Evolutionary conservation across 164 flowering plant species (phyloP), one percentile per base, ranked within the genome.

Genomic region (Aristolochia fimbriata): DNA sequence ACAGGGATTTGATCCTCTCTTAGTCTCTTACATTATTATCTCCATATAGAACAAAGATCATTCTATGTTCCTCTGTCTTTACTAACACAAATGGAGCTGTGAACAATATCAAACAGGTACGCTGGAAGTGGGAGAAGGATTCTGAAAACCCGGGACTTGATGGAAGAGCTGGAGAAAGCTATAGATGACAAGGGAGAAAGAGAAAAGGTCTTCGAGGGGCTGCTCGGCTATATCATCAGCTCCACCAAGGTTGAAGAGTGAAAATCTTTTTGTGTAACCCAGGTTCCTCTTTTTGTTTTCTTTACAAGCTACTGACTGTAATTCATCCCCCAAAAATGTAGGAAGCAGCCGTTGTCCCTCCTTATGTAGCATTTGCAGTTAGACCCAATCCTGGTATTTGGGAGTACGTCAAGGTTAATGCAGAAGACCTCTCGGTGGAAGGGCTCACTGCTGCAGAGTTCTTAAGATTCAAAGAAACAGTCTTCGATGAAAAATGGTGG

Each of bases 281-380:
- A 4, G 47, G 2, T 21, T 21, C 22, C 0, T 13, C 20, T 62
- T 30, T 14, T 52, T 15, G 41, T 17, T 17, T n/a, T 20, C 47
- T 23, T 30, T 24, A 4, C 19, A 56, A 17, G 58, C 12, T 12
- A 24, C 27, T 55, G 46, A 23, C 24, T 51, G 21, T 19, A 25
- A n/a, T 21, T 23, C 19, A 9, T 15, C n/a, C 6, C 49, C 9
- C 20, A 54, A 25, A n/a, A 51, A 23, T 71, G 70, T 82, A 90
- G 99, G 97, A 91, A 77, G 97, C 97, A 24, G 88, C 86, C 24
- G 88, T 87, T 54, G 81, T 86, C 68, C 96, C 99, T 50, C 99
- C 99, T 0, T 56, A 71, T 50, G 71, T 94, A 46, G 95, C 91
- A 0, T 80, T 94, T 24, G 92, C 97, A 0, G 83, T 83, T 2